A percentile compares a stretch with the other conserved stretches of the same genome.
These are phyloP conservation scores for Beta corolliflora DNA, from an alignment of 179 eudicot species.

Conservation along the genomic window DNA sequence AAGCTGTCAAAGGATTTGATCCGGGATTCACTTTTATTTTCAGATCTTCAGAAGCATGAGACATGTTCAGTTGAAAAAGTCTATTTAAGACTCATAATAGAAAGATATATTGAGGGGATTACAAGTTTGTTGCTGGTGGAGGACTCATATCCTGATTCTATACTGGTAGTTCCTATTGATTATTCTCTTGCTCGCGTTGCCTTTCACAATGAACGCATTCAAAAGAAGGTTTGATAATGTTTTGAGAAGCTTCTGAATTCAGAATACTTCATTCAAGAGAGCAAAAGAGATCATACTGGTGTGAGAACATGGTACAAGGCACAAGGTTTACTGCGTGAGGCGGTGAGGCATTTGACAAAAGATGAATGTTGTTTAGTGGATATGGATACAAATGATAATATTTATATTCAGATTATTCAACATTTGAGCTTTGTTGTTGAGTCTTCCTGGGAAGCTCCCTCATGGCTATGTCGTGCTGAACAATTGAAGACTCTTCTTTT, in stretches of 20 bases:
- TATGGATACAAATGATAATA: not conserved
- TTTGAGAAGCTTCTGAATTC: not conserved
- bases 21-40: too few relatives aligned
- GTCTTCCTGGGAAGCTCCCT: not conserved
- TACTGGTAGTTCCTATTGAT: too few relatives aligned
- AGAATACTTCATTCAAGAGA: slow-evolving; percentile 14
- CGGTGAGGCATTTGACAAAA: not conserved
- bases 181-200: too few relatives aligned
- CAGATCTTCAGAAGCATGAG: too few relatives aligned
- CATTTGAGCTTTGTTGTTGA: slow-evolving; percentile 17
- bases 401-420: too few relatives aligned
- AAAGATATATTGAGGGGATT: too few relatives aligned
- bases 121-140: too few relatives aligned
- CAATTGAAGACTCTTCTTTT: slow-evolving; percentile 7
- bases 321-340: not conserved
- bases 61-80: too few relatives aligned
- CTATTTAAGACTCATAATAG: too few relatives aligned
- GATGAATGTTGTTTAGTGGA: not conserved
- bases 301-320: not conserved
- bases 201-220: too few relatives aligned
- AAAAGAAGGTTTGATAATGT: not conserved
- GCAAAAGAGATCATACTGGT: not conserved
- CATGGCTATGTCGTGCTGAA: not conserved
- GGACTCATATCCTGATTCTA: too few relatives aligned
- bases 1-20: too few relatives aligned